phyloP scores from a whole-genome alignment of 2,329 filamentous ascomycete genomes.

The Verticillium longisporum region DNA sequence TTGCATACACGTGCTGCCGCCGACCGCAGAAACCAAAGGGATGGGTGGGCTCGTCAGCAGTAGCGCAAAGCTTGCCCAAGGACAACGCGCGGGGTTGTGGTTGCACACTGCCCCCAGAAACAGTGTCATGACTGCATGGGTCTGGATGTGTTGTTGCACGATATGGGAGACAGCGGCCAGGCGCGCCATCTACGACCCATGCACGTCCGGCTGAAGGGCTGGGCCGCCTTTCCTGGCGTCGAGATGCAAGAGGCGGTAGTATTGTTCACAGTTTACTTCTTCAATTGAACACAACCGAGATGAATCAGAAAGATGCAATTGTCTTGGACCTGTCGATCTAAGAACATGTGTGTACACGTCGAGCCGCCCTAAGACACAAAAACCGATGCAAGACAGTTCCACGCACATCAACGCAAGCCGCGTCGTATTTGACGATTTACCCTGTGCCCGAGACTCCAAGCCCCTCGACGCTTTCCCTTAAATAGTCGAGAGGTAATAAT shows the following conservation, averaged over 20 bases:
- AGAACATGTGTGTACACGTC: not conserved
- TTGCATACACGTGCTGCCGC: not conserved
- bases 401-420: not conserved
- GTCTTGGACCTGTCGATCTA: not conserved
- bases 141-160: not conserved
- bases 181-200: not conserved
- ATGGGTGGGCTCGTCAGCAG: not conserved
- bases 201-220: too few relatives aligned
- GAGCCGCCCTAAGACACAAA: not conserved
- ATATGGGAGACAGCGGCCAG: not conserved
- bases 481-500: conserved; percentile 7
- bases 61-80: not conserved
- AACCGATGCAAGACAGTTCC: not conserved
- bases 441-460: not conserved
- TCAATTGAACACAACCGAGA: not conserved
- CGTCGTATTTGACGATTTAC: not conserved
- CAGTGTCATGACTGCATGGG: not conserved
- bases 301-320: not conserved
- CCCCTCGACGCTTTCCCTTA: conserved; percentile 4
- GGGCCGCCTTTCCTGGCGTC: too few relatives aligned
- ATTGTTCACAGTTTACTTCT: too few relatives aligned
- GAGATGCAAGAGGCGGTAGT: too few relatives aligned
- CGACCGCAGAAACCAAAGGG: not conserved
- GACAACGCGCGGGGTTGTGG: not conserved
- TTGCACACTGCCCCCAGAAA: not conserved